Conservation (phyloP, 1,139 yeast species). For the Candida albicans region DNA sequence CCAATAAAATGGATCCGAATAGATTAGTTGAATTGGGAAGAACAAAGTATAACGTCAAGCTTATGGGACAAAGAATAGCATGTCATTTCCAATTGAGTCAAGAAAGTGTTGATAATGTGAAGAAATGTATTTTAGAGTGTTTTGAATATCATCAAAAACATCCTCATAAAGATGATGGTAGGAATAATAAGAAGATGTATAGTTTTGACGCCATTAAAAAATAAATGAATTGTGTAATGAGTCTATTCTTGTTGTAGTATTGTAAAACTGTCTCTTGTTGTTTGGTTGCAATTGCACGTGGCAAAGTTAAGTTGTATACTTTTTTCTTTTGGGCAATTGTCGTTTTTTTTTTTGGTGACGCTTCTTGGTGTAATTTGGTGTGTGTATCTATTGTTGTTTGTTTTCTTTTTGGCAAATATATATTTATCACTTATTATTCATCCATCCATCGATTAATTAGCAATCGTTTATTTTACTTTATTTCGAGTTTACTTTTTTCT, state of each 20-base stretch:
- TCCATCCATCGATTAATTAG: too few relatives aligned
- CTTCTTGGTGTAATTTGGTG: too few relatives aligned
- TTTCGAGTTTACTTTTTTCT: too few relatives aligned
- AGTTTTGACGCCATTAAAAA: constrained; percentile 26
- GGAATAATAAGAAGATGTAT: constrained; percentile 34
- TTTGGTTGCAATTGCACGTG: neutral
- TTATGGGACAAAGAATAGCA: constrained; percentile 77
- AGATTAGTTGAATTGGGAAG: constrained; percentile 55
- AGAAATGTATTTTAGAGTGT: constrained; percentile 59
- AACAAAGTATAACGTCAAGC: constrained; percentile 57
- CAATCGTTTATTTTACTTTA: too few relatives aligned
- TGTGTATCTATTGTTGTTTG: too few relatives aligned
- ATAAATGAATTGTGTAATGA: neutral
- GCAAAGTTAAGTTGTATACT: neutral
- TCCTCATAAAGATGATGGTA: constrained; percentile 25
- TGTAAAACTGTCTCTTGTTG: too few relatives aligned
- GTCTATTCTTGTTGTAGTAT: too few relatives aligned
- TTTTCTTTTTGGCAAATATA: too few relatives aligned
- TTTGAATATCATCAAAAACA: constrained; percentile 39
- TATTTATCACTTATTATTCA: too few relatives aligned
- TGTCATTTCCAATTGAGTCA: constrained; percentile 79
- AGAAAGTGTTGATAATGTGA: constrained; percentile 65
- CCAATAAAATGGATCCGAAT: constrained; percentile 59
- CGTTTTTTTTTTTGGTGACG: too few relatives aligned
- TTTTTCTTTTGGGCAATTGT: too few relatives aligned